These are phyloP conservation scores for Knufia petricola DNA, from an alignment of 2,329 filamentous ascomycete species.

Conservation along the genomic window DNA sequence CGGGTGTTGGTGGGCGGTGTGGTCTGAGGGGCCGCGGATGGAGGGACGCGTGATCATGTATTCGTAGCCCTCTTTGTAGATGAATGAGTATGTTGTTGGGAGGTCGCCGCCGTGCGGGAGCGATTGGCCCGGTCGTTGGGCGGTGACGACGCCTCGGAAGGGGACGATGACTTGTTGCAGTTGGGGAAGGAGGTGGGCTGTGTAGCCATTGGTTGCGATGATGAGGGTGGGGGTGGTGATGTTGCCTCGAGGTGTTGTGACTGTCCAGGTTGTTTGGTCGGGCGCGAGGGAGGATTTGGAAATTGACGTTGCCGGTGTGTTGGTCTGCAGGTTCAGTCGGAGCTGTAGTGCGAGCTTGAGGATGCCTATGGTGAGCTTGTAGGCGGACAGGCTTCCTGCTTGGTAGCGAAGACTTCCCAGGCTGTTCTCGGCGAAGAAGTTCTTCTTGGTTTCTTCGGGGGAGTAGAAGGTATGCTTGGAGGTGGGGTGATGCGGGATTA, in stretches of 20 bases:
- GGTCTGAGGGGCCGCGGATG: not conserved
- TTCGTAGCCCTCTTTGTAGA: conserved; percentile 29
- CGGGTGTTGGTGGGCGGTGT: not conserved
- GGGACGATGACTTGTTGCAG: conserved; percentile 43
- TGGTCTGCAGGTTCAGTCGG: conserved; percentile 28
- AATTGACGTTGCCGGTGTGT: conserved; percentile 24
- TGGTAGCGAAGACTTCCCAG: conserved; percentile 41
- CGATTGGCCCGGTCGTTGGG: conserved; percentile 28
- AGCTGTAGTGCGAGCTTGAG: conserved; percentile 36
- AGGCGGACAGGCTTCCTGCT: conserved; percentile 35
- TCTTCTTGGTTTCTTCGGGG: conserved; percentile 33
- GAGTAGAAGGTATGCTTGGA: conserved; percentile 38
- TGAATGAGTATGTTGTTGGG: conserved; percentile 22
- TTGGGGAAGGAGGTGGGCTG: conserved; percentile 34
- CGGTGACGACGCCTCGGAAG: conserved; percentile 42
- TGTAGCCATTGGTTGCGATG: conserved; percentile 47
- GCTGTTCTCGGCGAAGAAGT: conserved; percentile 34
- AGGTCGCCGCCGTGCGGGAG: conserved; percentile 18
- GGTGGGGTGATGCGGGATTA: conserved; percentile 33
- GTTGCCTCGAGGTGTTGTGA: conserved; percentile 36
- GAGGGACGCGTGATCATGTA: conserved; percentile 28
- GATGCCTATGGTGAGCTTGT: conserved; percentile 35
- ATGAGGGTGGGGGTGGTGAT: conserved; percentile 38
- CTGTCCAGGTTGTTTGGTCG: conserved; percentile 16
- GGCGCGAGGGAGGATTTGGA: conserved; percentile 8